These are phyloP conservation scores for Suillus spraguei DNA, from an alignment of 768 basidiomycete genomes.

Conservation along the genomic window DNA sequence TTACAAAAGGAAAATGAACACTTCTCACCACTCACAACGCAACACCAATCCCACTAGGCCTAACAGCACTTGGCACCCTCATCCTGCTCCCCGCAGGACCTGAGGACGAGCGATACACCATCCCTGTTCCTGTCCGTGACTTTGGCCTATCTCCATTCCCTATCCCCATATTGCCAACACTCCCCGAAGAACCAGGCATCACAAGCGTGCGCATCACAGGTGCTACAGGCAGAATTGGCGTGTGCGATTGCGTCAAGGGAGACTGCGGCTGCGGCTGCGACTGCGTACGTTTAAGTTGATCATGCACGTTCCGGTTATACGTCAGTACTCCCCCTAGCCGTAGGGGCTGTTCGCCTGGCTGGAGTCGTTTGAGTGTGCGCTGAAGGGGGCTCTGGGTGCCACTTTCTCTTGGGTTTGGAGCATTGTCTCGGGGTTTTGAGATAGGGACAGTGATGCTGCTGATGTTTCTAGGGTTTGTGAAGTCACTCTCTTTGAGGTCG, in stretches of 20 bases:
- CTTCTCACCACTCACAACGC: background rate
- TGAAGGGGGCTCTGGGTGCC: constrained; percentile 20
- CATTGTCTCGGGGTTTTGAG: background rate
- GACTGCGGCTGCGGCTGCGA: constrained; percentile 21
- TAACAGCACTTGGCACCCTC: constrained; percentile 31
- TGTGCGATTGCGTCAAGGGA: constrained; percentile 20
- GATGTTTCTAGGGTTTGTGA: background rate
- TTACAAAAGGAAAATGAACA: background rate
- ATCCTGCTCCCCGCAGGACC: constrained; percentile 38
- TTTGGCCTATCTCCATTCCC: constrained; percentile 38
- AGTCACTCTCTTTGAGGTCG: background rate
- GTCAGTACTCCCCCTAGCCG: constrained; percentile 29
- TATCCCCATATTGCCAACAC: background rate
- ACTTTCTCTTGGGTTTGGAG: background rate
- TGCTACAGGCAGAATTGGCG: constrained; percentile 15
- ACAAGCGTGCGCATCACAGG: constrained; percentile 21
- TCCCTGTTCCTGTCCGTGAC: constrained; percentile 70
- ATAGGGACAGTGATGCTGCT: background rate
- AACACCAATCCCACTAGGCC: constrained; percentile 6
- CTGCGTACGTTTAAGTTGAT: constrained; percentile 32
- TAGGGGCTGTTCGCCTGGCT: constrained; percentile 27
- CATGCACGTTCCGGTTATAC: constrained; percentile 38
- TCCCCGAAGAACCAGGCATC: constrained; percentile 11
- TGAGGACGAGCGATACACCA: constrained; percentile 50
- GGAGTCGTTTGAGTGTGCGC: constrained; percentile 30